A percentile compares a stretch with the other conserved stretches of the same genome.
These are phyloP conservation scores for Cydonia oblonga DNA, from an alignment of 331 rosid species.

Conservation along the genomic window DNA sequence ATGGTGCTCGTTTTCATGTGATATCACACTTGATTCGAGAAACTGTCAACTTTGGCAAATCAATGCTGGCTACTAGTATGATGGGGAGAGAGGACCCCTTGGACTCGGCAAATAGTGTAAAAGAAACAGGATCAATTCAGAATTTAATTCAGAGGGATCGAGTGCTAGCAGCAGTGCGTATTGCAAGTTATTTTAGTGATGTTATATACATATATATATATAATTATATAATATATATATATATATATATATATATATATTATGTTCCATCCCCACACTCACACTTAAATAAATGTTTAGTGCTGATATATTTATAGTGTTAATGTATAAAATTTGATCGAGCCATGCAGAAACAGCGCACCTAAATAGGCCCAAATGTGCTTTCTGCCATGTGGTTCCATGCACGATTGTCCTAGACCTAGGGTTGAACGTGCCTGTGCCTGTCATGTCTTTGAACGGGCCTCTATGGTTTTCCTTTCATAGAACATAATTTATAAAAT, in stretches of 20 bases:
- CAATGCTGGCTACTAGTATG: slow-evolving; percentile 78
- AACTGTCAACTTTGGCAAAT: slow-evolving; percentile 71
- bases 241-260: too few relatives aligned
- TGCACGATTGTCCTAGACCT: background rate
- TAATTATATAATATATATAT: too few relatives aligned
- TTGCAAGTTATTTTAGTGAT: slow-evolving; percentile 6
- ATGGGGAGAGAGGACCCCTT: slow-evolving; percentile 53
- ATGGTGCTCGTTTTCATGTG: slow-evolving; percentile 88
- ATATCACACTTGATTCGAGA: slow-evolving; percentile 90
- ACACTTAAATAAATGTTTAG: background rate
- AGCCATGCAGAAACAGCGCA: background rate
- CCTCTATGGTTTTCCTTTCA: background rate
- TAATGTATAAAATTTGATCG: background rate
- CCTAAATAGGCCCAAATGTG: background rate
- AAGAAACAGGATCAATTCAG: slow-evolving; percentile 68
- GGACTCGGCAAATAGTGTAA: slow-evolving; percentile 35
- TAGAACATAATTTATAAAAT: background rate
- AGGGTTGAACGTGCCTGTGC: background rate
- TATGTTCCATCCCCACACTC: background rate
- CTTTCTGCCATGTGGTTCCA: background rate
- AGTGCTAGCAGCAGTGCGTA: slow-evolving; percentile 78
- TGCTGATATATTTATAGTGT: background rate
- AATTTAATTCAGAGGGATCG: slow-evolving; percentile 88
- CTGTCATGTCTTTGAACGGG: background rate
- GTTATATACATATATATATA: too few relatives aligned